Base-by-base conservation (phyloP, 2,329 filamentous ascomycete species). In the Fusarium sp. region DNA sequence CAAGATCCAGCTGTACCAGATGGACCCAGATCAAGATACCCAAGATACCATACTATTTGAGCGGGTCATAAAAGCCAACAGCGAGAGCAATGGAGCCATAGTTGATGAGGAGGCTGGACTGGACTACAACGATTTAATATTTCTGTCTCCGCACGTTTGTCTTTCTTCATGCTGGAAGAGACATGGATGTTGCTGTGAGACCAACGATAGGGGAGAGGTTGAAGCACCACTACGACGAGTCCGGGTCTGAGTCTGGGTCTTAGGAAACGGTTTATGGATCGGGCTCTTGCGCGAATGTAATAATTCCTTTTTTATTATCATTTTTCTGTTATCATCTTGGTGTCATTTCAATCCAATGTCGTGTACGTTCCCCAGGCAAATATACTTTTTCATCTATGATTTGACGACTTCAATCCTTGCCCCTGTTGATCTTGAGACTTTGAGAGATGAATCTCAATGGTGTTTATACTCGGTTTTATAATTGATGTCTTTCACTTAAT, bases 281-380 rank as follows among this genome's bases (percentile, higher is more conserved):
- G 71, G 75, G 78, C 81, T 82, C 79, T 83, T 84, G 79, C 83
- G 82, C 82, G 85, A 76, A 73, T 87, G 84, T 87, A 87, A 85
- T 87, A 86, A 82, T 83, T 81, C 82, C 79, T 80, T 81, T 81
- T 81, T 81, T 81, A 79, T 78, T 81, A 80, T 78, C 81, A 77
- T 70, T 70, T 75, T 70, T 76, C 75, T 71, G 74, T 73, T 75
- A 74, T 72, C 68, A 69, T 75, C 73, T 73, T 50, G 51, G 66
- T 65, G 66, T 62, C 62, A 39, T 73, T 76, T 78, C 69, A 50
- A 72, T 58, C 30, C 32, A 39, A 58, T 76, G 75, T 73, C 66
- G 71, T 78, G 74, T 76, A 78, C 68, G 75, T 70, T 77, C 68
- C 54, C 61, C 63, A 57, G 72, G 68, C 62, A 67, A 77, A 77